phyloP scores from a whole-genome alignment of 2,329 filamentous ascomycete genomes.

The Trichoderma lentiforme region DNA sequence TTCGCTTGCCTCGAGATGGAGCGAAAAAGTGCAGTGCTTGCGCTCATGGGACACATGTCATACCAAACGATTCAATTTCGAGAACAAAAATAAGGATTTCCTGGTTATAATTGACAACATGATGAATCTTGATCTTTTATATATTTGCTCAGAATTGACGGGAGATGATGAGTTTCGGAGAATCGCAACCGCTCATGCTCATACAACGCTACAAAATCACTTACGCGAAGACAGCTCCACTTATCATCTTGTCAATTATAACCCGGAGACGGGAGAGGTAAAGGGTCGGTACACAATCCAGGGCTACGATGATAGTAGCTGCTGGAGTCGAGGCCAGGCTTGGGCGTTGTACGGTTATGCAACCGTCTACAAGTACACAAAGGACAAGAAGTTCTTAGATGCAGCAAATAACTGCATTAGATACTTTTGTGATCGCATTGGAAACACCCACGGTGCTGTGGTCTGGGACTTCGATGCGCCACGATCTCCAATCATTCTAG shows the following conservation, averaged over 20 bases:
- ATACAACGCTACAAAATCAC: conserved; percentile 11
- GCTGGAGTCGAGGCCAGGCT: conserved; percentile 20
- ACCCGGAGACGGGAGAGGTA: conserved; percentile 17
- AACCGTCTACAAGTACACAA: conserved; percentile 15
- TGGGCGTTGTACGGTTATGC: conserved; percentile 20
- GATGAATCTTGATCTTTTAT: conserved; percentile 23
- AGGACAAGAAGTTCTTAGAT: conserved; percentile 16
- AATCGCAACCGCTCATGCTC: conserved; percentile 17
- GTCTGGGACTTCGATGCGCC: conserved; percentile 23
- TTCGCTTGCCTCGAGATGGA: conserved; percentile 19
- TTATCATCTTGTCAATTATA: conserved; percentile 19
- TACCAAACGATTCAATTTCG: conserved; percentile 10
- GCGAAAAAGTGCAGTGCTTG: conserved; percentile 16
- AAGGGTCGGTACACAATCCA: conserved; percentile 19
- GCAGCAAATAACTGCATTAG: background rate
- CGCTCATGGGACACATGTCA: conserved; percentile 19
- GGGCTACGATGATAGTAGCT: conserved; percentile 17
- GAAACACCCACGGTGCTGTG: background rate
- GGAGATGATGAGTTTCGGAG: conserved; percentile 13
- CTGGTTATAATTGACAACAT: conserved; percentile 22
- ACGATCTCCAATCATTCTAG: conserved; percentile 21
- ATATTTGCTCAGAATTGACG: conserved; percentile 16
- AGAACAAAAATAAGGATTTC: conserved; percentile 13
- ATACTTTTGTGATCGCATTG: conserved; percentile 17
- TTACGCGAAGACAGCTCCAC: conserved; percentile 18